Percentiles rank a stretch among this genome's conserved stretches.
These are phyloP conservation scores for Kodamaea plutei DNA, from an alignment of 1,139 yeast species.

Conservation along the genomic window DNA sequence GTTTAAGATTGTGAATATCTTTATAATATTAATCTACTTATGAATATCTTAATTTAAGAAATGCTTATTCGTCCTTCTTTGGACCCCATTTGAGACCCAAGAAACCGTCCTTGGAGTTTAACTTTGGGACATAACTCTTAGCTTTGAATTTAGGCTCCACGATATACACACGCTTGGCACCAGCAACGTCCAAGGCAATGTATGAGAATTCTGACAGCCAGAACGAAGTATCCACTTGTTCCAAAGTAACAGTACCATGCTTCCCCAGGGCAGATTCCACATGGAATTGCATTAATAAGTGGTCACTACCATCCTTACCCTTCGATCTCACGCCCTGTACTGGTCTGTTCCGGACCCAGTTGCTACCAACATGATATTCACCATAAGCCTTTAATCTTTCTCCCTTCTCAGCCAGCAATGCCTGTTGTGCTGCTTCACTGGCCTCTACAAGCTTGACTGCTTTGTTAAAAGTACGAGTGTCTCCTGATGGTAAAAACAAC, in stretches of 20 bases:
- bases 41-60: too few species aligned
- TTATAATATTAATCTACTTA: too few species aligned
- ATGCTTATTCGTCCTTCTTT: slow-evolving; percentile 48
- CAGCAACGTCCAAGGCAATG: slow-evolving; percentile 73
- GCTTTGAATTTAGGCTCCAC: slow-evolving; percentile 58
- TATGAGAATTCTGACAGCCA: slow-evolving; percentile 73
- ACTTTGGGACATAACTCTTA: slow-evolving; percentile 32
- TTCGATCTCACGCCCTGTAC: slow-evolving; percentile 51
- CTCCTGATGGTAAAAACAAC: slow-evolving; percentile 83
- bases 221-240: slow-evolving; percentile 63
- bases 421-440: slow-evolving; percentile 55
- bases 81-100: slow-evolving; percentile 87
- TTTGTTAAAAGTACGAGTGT: slow-evolving; percentile 82
- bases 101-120: slow-evolving; percentile 48
- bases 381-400: slow-evolving; percentile 81
- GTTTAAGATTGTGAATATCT: too few species aligned
- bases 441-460: slow-evolving; percentile 75
- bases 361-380: slow-evolving; percentile 53
- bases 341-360: slow-evolving; percentile 88
- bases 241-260: slow-evolving; percentile 70
- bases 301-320: slow-evolving; percentile 76
- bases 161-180: slow-evolving; percentile 62
- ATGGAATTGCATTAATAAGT: slow-evolving; percentile 78
- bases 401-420: slow-evolving; percentile 51
- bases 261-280: slow-evolving; percentile 58